Base-by-base conservation (phyloP, 78 protist species). In the Neovahlkampfia damariscottae region DNA sequence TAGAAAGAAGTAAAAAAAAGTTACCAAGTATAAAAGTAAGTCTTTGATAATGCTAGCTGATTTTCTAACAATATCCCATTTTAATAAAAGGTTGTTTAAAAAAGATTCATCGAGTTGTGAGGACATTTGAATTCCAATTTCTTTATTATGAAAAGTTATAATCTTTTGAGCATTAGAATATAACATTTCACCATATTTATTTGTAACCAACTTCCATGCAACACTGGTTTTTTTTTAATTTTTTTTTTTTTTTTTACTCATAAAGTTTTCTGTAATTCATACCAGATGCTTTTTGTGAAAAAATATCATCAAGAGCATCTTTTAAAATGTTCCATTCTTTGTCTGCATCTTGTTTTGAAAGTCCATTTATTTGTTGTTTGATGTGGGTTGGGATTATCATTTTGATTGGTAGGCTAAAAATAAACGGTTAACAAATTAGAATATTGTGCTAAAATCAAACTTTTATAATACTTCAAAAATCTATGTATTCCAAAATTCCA, bases 1-100 rank as follows among this genome's bases (percentile, higher is more conserved):
- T n/a, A n/a, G n/a, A n/a, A n/a, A n/a, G n/a, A n/a, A n/a, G n/a
- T n/a, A n/a, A n/a, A n/a, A n/a, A n/a, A n/a, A n/a, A n/a, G n/a
- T n/a, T n/a, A n/a, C n/a, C 79, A 76, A 34, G 79, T 67, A 76
- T 72, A 76, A 41, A 19, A 41, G 28, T 32, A 76, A 8, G 79
- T 76, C 79, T 10, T 72, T 7, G 19, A 76, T 69, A 35, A 41
- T 41, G 29, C 41, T 29, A 6, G 41, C 79, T 36, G 77, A 38
- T 5, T 62, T 28, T 36, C 72, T 5, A 31, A 67, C 50, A 32
- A 67, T 28, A 5, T 76, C 69, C 79, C 79, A 76, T 31, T 6
- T 66, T 27, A 28, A 5, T 19, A 76, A 29, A 10, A 76, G 29
- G 27, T 5, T 6, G 5, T 5, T 36, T 5, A 76, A 31, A 62